phyloP scores from a whole-genome alignment of 2,329 filamentous ascomycete genomes.

The Cadophora malorum region DNA sequence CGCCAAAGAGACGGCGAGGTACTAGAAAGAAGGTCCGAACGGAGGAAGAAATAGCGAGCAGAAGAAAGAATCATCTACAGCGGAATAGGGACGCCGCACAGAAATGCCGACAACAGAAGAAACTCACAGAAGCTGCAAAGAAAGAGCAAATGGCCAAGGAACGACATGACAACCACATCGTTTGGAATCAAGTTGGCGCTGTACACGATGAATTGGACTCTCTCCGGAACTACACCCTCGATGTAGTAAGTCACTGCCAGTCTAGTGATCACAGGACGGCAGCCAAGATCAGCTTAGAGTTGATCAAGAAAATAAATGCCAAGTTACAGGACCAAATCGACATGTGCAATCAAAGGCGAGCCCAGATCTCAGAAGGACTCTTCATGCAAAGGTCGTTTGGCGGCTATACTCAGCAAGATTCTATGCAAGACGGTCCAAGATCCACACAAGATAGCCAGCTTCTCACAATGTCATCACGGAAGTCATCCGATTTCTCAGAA shows the following conservation, averaged over 20 bases:
- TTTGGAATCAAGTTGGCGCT: background rate
- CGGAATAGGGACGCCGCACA: conserved; percentile 76
- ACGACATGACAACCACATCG: background rate
- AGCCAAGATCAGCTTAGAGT: no score
- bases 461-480: no score
- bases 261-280: no score
- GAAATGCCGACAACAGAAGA: conserved; percentile 75
- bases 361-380: no score
- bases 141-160: conserved; percentile 46
- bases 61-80: conserved; percentile 59
- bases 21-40: conserved; percentile 21
- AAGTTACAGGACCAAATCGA: no score
- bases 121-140: background rate
- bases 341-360: no score
- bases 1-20: conserved; percentile 12
- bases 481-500: no score
- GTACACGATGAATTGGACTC: conserved; percentile 5
- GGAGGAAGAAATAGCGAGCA: conserved; percentile 18
- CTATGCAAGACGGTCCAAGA: no score
- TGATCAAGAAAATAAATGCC: no score
- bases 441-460: no score
- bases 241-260: background rate
- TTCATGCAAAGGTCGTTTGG: no score
- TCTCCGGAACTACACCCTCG: background rate
- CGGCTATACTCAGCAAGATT: no score